These are phyloP conservation scores for Amylostereum areolatum DNA, from an alignment of 1,284 basidiomycete genomes.

Conservation along the genomic window DNA sequence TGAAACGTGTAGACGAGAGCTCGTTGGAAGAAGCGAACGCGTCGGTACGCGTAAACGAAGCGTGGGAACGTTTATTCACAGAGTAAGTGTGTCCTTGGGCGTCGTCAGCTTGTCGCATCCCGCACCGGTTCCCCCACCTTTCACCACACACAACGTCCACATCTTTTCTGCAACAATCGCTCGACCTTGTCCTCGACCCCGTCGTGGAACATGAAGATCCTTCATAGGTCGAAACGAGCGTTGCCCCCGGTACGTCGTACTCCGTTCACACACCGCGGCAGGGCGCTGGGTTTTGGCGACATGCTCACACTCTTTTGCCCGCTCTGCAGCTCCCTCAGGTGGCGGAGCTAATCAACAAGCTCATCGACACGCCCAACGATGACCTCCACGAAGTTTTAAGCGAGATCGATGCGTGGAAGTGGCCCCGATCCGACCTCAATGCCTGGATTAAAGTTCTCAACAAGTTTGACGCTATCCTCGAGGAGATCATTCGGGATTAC, in stretches of 20 bases:
- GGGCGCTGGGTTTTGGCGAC: conserved; percentile 3
- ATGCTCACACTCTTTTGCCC: conserved; percentile 4
- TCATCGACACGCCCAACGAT: conserved; percentile 59
- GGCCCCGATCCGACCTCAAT: conserved; percentile 95
- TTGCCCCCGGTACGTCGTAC: conserved; percentile 54
- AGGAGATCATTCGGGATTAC: conserved; percentile 79
- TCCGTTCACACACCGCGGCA: conserved; percentile 9
- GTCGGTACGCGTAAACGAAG: too few species aligned
- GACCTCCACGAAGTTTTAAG: conserved; percentile 60
- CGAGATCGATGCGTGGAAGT: conserved; percentile 80
- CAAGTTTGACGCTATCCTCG: conserved; percentile 89
- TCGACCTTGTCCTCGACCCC: too few species aligned
- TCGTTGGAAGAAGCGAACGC: too few species aligned
- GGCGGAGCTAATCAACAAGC: conserved; percentile 64
- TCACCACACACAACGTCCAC: neutral
- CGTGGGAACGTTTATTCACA: too few species aligned
- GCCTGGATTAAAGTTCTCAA: conserved; percentile 95
- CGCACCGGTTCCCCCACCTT: neutral
- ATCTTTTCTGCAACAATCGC: too few species aligned
- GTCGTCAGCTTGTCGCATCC: too few species aligned
- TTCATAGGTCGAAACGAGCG: conserved; percentile 72
- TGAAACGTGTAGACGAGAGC: too few species aligned
- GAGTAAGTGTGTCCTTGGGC: too few species aligned
- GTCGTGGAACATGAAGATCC: conserved; percentile 79
- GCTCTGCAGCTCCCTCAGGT: conserved; percentile 68